Evolutionary conservation across 805 yeast genomes (phyloP), one percentile per base, ranked within the genome.

Genomic region (Lachancea kluyveri): DNA sequence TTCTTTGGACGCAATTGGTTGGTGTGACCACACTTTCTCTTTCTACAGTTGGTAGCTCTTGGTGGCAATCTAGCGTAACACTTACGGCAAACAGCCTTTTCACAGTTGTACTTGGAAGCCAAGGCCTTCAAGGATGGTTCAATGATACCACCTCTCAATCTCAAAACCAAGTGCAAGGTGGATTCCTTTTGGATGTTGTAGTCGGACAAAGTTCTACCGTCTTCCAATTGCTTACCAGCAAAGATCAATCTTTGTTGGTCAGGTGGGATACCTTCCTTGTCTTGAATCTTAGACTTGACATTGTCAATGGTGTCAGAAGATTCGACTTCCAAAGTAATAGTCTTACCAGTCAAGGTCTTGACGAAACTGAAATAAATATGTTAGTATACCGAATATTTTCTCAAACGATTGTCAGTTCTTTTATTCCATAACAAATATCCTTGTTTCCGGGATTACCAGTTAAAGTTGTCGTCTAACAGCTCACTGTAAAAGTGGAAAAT

Each of bases 11-110:
- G 87, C 73, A 92, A 85, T 79, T 92, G 98, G 81, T 92, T 92
- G 69, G 96, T 78, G 94, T 92, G 98, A 66, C 98, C 98, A 76
- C 98, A 92, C 82, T 92, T 92, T 86, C 96, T 87, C 97, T 92
- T 92, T 79, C 98, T 87, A 82, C 98, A 92, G 96, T 92, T 92
- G 73, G 97, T 92, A 61, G 98, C 98, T 84, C 97, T 94, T 74
- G 98, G 96, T 66, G 98, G 98, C 67, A 92, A 88, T 80, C 98
- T 92, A 62, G 98, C 96, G 82, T 92, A 92, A 79, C 98, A 92
- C 70, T 88, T 85, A 75, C 98, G 94, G 81, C 98, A 92, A 69
- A 92, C 90, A 53, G 95, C 69, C 76, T 92, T 92, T 54, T 92
- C 98, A 79, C 97, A 92, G 94, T 92, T 92, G 90, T 83, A 92